A percentile compares a stretch with the other conserved stretches of the same genome.
phyloP scores from a whole-genome alignment of 2,329 filamentous ascomycete genomes.

The Chrysoporthe deuterocubensis region DNA sequence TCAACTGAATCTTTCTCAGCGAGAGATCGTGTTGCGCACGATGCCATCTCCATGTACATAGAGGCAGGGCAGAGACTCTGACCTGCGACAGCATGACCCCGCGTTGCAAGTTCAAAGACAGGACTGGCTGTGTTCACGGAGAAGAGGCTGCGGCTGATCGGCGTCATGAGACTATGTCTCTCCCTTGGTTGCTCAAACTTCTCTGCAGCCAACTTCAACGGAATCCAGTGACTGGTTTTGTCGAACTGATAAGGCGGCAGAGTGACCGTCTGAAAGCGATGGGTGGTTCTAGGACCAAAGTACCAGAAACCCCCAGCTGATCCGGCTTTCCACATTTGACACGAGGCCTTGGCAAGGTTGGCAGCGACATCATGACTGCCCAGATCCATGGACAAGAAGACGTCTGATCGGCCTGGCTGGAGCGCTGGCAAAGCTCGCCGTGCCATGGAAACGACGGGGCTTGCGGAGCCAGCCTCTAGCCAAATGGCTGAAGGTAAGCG shows the following conservation, averaged over 20 bases:
- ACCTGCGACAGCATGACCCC: slow-evolving; percentile 35
- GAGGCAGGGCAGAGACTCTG: slow-evolving; percentile 35
- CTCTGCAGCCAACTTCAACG: slow-evolving; percentile 6
- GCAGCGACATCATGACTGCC: not conserved
- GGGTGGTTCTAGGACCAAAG: slow-evolving; percentile 31
- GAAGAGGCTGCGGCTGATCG: too few species aligned
- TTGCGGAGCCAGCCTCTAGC: slow-evolving; percentile 33
- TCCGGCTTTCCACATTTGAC: slow-evolving; percentile 32
- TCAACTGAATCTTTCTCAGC: not conserved
- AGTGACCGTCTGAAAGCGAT: slow-evolving; percentile 24
- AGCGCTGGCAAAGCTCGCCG: slow-evolving; percentile 34
- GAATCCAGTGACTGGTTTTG: slow-evolving; percentile 34
- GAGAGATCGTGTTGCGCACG: slow-evolving; percentile 14
- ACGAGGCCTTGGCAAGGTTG: slow-evolving; percentile 18
- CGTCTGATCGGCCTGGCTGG: slow-evolving; percentile 6
- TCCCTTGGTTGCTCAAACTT: too few species aligned
- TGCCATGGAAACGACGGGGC: slow-evolving; percentile 38
- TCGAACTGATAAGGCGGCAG: slow-evolving; percentile 39
- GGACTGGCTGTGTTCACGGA: too few species aligned
- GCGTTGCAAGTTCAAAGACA: slow-evolving; percentile 13
- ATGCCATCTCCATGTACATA: slow-evolving; percentile 35
- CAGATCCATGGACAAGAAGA: too few species aligned
- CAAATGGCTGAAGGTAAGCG: too few species aligned
- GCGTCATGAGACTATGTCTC: too few species aligned
- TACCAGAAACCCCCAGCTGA: slow-evolving; percentile 23